Evolutionary conservation across 768 basidiomycete species (phyloP), one percentile per base, ranked within the genome.

Genomic region (Collybiopsis luxurians): DNA sequence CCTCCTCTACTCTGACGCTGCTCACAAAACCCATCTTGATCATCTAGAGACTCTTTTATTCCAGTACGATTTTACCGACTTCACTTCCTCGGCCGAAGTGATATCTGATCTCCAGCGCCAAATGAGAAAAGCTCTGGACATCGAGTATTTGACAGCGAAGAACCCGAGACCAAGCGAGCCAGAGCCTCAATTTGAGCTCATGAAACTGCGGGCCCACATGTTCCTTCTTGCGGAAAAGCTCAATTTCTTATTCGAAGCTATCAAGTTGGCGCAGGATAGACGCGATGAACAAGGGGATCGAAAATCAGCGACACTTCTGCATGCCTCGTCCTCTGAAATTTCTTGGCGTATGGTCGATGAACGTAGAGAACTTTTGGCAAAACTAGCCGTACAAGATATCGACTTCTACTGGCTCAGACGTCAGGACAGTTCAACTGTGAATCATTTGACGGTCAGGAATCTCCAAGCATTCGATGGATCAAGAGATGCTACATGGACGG

Each of bases 291-390:
- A 72, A 56, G 77, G 82, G 4, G 87, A 89, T 60, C 83, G 87
- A 60, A 91, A 90, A 64, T 89, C 90, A 1, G 90, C 92, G 1
- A 77, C 94, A 45, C 79, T 91, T 51, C 72, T 96, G 28, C 87
- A 90, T 58, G 88, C 92, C 0, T 86, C 85, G 5, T 92, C 92
- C 0, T 82, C 85, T 5, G 90, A 94, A 68, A 87, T 98, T 45
- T 92, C 90, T 0, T 98, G 95, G 94, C 81, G 80, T 58, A 95
- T 98, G 92, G 72, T 96, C 15, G 89, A 88, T 64, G 81, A 87
- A 44, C 73, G 82, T 39, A 75, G 80, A 47, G 84, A 87, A 42
- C 76, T 95, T 43, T 77, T 96, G 1, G 86, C 92, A 38, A 96
- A 97, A 72, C 78, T 97, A 43, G 88, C 88, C n/a, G 81, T 95